Percentiles rank a stretch among this genome's conserved stretches.
These are phyloP conservation scores for Tricladium varicosporioides DNA, from an alignment of 2,329 filamentous ascomycete genomes.

Conservation along the genomic window DNA sequence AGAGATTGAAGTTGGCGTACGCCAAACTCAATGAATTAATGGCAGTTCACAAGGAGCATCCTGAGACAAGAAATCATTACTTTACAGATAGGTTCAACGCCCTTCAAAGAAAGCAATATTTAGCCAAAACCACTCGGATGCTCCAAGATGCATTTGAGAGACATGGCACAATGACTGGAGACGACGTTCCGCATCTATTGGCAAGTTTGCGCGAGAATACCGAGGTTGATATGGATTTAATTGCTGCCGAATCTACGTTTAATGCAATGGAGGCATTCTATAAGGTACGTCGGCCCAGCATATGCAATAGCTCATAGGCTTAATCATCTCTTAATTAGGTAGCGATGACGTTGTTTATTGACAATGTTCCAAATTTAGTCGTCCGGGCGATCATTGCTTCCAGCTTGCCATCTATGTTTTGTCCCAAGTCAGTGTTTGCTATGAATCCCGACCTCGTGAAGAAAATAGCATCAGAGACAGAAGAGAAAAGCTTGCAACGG, in stretches of 20 bases:
- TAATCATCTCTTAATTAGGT: conserved; percentile 3
- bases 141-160: conserved; percentile 1
- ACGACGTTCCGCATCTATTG: conserved; percentile 7
- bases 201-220: not conserved
- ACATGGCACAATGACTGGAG: not conserved
- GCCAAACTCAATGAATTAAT: conserved; percentile 19
- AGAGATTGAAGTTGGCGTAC: conserved; percentile 14
- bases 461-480: conserved; percentile 15
- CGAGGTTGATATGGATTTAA: conserved; percentile 14
- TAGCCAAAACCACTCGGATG: conserved; percentile 4
- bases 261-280: conserved; percentile 22
- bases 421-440: conserved; percentile 15
- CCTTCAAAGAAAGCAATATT: conserved; percentile 6
- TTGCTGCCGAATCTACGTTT: conserved; percentile 17
- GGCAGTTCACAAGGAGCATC: conserved; percentile 21
- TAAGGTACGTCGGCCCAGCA: conserved; percentile 17
- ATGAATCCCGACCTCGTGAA: conserved; percentile 13
- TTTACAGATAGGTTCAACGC: conserved; percentile 14
- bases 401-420: conserved; percentile 11
- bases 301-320: too few species aligned
- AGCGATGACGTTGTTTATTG: conserved; percentile 18
- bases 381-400: conserved; percentile 15
- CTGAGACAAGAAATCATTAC: conserved; percentile 16
- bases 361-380: conserved; percentile 20
- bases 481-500: conserved; percentile 12